Base-by-base conservation (phyloP, 139 green algal species). In the Auxenochlorella protothecoides region DNA sequence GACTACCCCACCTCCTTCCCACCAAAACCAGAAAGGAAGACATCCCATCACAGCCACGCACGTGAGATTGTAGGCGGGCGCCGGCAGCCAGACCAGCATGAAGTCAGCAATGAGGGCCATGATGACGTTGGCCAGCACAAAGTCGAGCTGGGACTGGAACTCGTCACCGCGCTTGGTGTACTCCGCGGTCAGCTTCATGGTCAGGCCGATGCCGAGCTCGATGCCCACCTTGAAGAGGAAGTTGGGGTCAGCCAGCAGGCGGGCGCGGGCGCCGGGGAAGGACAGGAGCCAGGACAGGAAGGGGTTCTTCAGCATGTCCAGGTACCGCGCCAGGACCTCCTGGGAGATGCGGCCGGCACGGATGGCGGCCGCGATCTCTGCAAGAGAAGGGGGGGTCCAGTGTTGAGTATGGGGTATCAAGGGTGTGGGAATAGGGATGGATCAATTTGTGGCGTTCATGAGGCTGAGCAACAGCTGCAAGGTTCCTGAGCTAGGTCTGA, bases 21-120 rank as follows among this genome's bases (percentile, higher is more conserved):
- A 44, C 27, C 27, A 44, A 44, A 44, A 0, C 1, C 27, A 44
- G 27, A 44, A 1, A 0, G 27, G 27, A 44, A 44, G 27, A 44
- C 27, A 0, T 44, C 27, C 27, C 27, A 44, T 44, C 27, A 44
- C 27, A 56, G 57, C n/a, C 69, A 51, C 74, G 59, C 51, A 77
- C 83, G 54, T 77, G 76, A 84, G 85, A 2, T 81, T 79, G 65
- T 95, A 80, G 4, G 92, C 94, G 27, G 94, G 94, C 15, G 95
- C 95, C 0, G 94, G 94, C 73, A 98, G 86, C 93, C 93, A 98
- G 3, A 96, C 93, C 10, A 99, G 88, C 93, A 98, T 97, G 87
- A 97, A 98, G 80, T 99, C 94, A 0, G 94, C 94, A 16, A 99
- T 88, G 69, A 99, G 81, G 3, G 94, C 94, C 94, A 99, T 99